Evolutionary conservation across 768 basidiomycete genomes (phyloP), one percentile per base, ranked within the genome.

Genomic region (Sporobolomyces pararoseus): DNA sequence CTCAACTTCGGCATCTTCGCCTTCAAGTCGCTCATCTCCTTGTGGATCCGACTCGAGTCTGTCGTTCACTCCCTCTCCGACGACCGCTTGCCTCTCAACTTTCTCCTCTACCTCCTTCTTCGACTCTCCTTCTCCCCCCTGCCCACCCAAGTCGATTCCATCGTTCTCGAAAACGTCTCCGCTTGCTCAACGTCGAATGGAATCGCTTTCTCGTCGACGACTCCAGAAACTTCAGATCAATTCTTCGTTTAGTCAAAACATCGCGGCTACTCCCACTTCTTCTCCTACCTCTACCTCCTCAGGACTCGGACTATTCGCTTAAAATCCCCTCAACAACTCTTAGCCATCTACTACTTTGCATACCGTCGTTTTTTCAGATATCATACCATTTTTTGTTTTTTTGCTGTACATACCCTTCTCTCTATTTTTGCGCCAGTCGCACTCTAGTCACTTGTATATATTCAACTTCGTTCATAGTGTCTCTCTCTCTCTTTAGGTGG

Each of bases 31-130:
- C 3, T 61, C 59, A 23, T 61, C 59, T 7, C 59, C 59, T 2
- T 61, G 59, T 34, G 59, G 59, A n/a, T 61, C 59, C 44, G 59
- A 61, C 59, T 34, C 59, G 32, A 61, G 25, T 31, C 4, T 61
- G 4, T 61, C 59, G 2, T 61, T 49, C 58, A 31, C 46, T n/a
- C 34, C 67, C 9, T 17, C 44, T 17, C 68, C 62, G 16, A 52
- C 50, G 14, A 63, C 31, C 13, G 17, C n/a, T 3, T 66, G 65
- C 51, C 50, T 60, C 50, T 42, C 65, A 12, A 60, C 65, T 42
- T 66, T 66, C 58, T 59, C 49, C 1, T 53, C 65, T 13, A 66
- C 58, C 16, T 52, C 65, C 2, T 66, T 66, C 51, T 66, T 66
- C 65, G 59, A 59, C 23, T 53, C 65, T 27, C 50, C 65, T 49